Conservation (phyloP, 129 eudicot species). For the Escallonia herrerae region DNA sequence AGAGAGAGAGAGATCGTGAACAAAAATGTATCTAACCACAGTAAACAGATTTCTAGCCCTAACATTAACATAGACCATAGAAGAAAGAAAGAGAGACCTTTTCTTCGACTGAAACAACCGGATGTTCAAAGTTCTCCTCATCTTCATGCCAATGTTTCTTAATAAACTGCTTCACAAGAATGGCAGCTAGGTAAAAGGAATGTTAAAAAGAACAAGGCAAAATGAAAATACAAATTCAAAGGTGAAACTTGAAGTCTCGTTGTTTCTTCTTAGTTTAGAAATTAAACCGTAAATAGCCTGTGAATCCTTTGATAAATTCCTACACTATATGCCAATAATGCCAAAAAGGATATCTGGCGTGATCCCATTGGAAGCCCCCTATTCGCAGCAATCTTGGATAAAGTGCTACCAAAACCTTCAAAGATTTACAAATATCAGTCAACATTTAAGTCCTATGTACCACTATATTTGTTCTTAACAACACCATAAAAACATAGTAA, state of each 20-base stretch:
- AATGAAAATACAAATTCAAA: constrained; percentile 9
- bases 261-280: neutral
- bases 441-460: neutral
- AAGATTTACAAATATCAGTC: constrained; percentile 12
- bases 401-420: constrained; percentile 87
- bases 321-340: constrained; percentile 3
- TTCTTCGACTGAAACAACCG: constrained; percentile 72
- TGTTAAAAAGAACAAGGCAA: constrained; percentile 54
- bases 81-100: constrained; percentile 41
- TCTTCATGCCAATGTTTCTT: constrained; percentile 96
- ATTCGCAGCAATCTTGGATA: constrained; percentile 73
- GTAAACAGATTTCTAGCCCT: no score
- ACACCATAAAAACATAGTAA: neutral
- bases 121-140: constrained; percentile 84
- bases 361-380: constrained; percentile 74
- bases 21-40: no score
- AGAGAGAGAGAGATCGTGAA: no score
- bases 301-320: neutral
- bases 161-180: constrained; percentile 77
- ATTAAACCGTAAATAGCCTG: neutral
- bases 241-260: neutral
- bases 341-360: constrained; percentile 91
- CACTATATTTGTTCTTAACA: neutral
- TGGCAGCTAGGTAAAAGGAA: constrained; percentile 70
- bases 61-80: no score